phyloP scores from a whole-genome alignment of 2,329 filamentous ascomycete species.

The Phyllosticta citribraziliensis region DNA sequence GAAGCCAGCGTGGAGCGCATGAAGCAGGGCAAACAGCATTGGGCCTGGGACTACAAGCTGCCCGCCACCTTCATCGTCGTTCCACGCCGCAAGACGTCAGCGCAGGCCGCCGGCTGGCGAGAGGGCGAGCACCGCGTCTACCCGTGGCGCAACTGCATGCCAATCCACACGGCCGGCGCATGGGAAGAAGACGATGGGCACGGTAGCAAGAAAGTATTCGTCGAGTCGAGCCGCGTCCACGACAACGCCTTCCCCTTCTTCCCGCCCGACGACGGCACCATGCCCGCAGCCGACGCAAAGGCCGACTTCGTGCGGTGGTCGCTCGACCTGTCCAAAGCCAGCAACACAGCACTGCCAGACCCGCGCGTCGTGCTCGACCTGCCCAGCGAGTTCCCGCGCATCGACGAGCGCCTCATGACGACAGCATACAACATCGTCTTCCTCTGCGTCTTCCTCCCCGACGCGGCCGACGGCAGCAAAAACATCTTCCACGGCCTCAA shows the following conservation, averaged over 20 bases:
- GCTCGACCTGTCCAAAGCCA: slow-evolving; percentile 21
- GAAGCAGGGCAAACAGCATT: slow-evolving; percentile 22
- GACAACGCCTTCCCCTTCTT: slow-evolving; percentile 29
- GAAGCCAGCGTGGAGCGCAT: slow-evolving; percentile 19
- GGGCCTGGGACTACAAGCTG: slow-evolving; percentile 19
- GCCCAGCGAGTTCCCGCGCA: slow-evolving; percentile 29
- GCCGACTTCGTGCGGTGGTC: slow-evolving; percentile 29
- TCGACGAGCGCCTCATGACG: slow-evolving; percentile 32
- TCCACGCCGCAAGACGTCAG: slow-evolving; percentile 12
- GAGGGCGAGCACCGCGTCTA: slow-evolving; percentile 11
- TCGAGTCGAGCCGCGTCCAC: slow-evolving; percentile 22
- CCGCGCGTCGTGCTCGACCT: slow-evolving; percentile 24
- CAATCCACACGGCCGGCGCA: slow-evolving; percentile 27
- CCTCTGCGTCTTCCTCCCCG: slow-evolving; percentile 21
- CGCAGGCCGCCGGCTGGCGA: slow-evolving; percentile 8
- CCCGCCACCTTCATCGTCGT: slow-evolving; percentile 18
- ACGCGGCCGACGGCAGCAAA: slow-evolving; percentile 13
- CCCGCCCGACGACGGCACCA: slow-evolving; percentile 19
- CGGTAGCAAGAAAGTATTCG: slow-evolving; percentile 15
- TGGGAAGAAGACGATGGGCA: slow-evolving; percentile 21
- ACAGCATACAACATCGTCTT: slow-evolving; percentile 22
- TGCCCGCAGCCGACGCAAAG: slow-evolving; percentile 22
- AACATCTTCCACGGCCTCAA: slow-evolving; percentile 16
- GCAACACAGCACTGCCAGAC: slow-evolving; percentile 16
- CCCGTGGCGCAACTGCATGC: slow-evolving; percentile 19